These are phyloP conservation scores for Limonium bicolor DNA, from an alignment of 148 eudicot species.

Conservation along the genomic window DNA sequence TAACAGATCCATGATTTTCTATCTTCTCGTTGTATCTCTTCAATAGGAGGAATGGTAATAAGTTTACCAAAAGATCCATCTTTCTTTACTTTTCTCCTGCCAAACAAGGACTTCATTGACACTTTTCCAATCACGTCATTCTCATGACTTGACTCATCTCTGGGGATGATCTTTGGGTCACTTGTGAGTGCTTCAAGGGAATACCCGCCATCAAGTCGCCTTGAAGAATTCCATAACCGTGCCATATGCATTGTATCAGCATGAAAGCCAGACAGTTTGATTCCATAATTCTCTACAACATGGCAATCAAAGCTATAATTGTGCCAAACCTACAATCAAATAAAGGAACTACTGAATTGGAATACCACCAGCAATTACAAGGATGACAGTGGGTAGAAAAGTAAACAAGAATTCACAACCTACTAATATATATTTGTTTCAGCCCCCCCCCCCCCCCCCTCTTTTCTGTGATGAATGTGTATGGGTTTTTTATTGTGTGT, in stretches of 20 bases:
- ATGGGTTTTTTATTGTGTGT: no score
- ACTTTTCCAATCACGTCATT: conserved; percentile 57
- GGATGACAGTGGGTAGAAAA: no score
- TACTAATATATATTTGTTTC: no score
- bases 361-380: no score
- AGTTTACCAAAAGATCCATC: conserved; percentile 85
- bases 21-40: conserved; percentile 64
- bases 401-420: no score
- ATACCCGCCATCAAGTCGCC: conserved; percentile 77
- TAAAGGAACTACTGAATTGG: no score
- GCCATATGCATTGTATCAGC: conserved; percentile 99
- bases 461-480: no score
- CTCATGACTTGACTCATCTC: conserved; percentile 16
- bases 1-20: conserved; percentile 74
- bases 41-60: conserved; percentile 58
- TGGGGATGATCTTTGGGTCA: conserved; percentile 41
- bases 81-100: conserved; percentile 58
- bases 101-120: conserved; percentile 89
- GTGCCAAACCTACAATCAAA: conserved; percentile 87
- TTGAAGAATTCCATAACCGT: conserved; percentile 83
- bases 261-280: conserved; percentile 71
- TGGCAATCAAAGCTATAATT: conserved; percentile 98
- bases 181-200: conserved; percentile 86
- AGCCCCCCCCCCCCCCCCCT: no score
- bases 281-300: conserved; percentile 70